Conservation (phyloP, 2,329 filamentous ascomycete species). For the Diaporthe caulivora region DNA sequence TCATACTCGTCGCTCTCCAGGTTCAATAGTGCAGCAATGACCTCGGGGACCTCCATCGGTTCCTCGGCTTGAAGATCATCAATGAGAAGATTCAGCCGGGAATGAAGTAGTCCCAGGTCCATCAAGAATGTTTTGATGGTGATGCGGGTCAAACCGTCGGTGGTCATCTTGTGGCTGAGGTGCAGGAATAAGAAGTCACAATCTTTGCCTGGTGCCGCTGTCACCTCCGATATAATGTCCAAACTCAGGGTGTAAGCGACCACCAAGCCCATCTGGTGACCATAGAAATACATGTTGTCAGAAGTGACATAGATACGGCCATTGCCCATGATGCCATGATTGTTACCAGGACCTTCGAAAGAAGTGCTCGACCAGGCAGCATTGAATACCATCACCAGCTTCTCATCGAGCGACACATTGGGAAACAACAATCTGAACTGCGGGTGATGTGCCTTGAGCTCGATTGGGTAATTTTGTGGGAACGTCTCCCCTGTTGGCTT, state of each 20-base stretch:
- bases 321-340: constrained; percentile 69
- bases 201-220: constrained; percentile 87
- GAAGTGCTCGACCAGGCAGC: constrained; percentile 81
- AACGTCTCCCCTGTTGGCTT: constrained; percentile 66
- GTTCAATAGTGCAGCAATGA: constrained; percentile 79
- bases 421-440: constrained; percentile 96
- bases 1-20: constrained; percentile 76
- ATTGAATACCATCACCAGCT: constrained; percentile 90
- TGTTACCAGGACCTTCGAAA: constrained; percentile 55
- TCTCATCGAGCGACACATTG: constrained; percentile 80
- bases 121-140: constrained; percentile 95
- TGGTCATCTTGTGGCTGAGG: constrained; percentile 71
- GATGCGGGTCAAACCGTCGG: constrained; percentile 77
- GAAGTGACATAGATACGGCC: constrained; percentile 90
- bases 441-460: constrained; percentile 87
- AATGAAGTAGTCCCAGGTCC: constrained; percentile 83
- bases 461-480: constrained; percentile 82
- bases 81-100: constrained; percentile 86
- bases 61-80: constrained; percentile 82
- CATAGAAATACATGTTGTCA: constrained; percentile 94
- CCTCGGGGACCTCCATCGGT: constrained; percentile 75
- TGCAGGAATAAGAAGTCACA: constrained; percentile 95
- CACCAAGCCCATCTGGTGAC: constrained; percentile 91
- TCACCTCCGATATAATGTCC: constrained; percentile 86
- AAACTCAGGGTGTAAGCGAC: constrained; percentile 84